Evolutionary conservation across 2,329 filamentous ascomycete genomes (phyloP).

Genomic region (Colletotrichum tanaceti): DNA sequence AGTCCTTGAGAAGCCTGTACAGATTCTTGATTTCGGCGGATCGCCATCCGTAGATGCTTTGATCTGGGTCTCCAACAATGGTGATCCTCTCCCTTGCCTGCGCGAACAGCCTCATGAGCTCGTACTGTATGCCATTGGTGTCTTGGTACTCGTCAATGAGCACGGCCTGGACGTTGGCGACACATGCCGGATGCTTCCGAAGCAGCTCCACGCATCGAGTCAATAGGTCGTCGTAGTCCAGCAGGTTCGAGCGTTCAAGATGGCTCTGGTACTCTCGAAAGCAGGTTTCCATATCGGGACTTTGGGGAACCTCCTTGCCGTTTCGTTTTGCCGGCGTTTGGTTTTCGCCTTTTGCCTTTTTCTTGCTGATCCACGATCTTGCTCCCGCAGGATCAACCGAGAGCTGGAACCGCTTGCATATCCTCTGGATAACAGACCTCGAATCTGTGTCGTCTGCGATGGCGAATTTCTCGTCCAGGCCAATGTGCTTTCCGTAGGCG

Average conservation of each 20-base stretch:
- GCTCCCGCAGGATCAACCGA: conserved; percentile 76
- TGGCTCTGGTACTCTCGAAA: conserved; percentile 84
- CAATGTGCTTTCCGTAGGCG: conserved; percentile 86
- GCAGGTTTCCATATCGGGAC: conserved; percentile 72
- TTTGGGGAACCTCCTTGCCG: conserved; percentile 52
- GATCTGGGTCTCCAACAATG: conserved; percentile 95
- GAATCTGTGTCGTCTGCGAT: conserved; percentile 90
- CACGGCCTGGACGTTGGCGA: conserved; percentile 89
- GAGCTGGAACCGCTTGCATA: conserved; percentile 79
- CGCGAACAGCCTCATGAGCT: conserved; percentile 90
- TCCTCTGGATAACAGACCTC: conserved; percentile 81
- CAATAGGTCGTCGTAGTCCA: conserved; percentile 95
- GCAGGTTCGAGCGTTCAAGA: conserved; percentile 79
- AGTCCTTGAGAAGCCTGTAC: conserved; percentile 79
- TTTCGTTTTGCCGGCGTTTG: conserved; percentile 45
- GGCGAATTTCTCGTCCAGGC: conserved; percentile 83
- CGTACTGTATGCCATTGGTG: conserved; percentile 94
- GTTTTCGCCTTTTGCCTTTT: conserved; percentile 67
- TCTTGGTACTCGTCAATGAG: conserved; percentile 98
- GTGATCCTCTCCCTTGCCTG: conserved; percentile 81
- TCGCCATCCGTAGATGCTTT: conserved; percentile 97
- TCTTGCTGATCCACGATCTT: conserved; percentile 80
- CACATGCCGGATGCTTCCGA: conserved; percentile 77
- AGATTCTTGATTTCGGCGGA: conserved; percentile 93
- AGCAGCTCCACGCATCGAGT: conserved; percentile 86